These are phyloP conservation scores for Pythium phragmitis DNA, from an alignment of 352 stramenopile genomes.

Conservation along the genomic window DNA sequence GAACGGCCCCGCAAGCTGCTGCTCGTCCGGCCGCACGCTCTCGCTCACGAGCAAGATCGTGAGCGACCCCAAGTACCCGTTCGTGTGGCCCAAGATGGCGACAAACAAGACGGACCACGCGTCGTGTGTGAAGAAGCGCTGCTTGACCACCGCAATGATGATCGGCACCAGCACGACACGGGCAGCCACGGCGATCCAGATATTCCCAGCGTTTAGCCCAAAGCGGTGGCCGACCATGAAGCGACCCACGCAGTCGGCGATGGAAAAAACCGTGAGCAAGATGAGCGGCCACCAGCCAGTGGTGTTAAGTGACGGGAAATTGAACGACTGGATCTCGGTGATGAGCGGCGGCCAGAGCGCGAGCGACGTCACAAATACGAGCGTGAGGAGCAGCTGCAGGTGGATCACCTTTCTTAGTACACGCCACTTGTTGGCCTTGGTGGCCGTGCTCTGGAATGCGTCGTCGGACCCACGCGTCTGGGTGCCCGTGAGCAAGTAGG, in stretches of 20 bases:
- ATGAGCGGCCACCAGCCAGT: slow-evolving; percentile 84
- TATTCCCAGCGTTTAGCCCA: slow-evolving; percentile 53
- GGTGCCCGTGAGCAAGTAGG: slow-evolving; percentile 34
- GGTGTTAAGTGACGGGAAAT: slow-evolving; percentile 64
- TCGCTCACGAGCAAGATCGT: slow-evolving; percentile 84
- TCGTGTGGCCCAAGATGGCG: slow-evolving; percentile 63
- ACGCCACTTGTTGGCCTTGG: slow-evolving; percentile 55
- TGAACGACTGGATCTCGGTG: slow-evolving; percentile 82
- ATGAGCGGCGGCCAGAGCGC: slow-evolving; percentile 77
- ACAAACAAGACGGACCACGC: slow-evolving; percentile 74
- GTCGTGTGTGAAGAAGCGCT: slow-evolving; percentile 66
- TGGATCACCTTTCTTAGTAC: slow-evolving; percentile 68
- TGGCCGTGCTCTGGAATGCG: slow-evolving; percentile 12
- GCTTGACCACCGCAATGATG: slow-evolving; percentile 72
- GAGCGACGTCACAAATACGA: slow-evolving; percentile 71
- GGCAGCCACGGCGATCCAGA: slow-evolving; percentile 60
- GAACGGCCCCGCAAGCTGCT: slow-evolving; percentile 71
- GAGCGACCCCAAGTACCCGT: slow-evolving; percentile 79
- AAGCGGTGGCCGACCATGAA: slow-evolving; percentile 73
- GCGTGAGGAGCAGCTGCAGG: slow-evolving; percentile 64
- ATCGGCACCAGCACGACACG: slow-evolving; percentile 66
- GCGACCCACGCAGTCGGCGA: slow-evolving; percentile 67
- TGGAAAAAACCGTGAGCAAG: slow-evolving; percentile 73
- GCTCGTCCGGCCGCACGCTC: slow-evolving; percentile 66
- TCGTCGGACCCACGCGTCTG: slow-evolving; percentile 29